Percentiles rank a stretch among this genome's conserved stretches.
phyloP scores from a whole-genome alignment of 1,284 basidiomycete species.

The Malassezia arunalokei region DNA sequence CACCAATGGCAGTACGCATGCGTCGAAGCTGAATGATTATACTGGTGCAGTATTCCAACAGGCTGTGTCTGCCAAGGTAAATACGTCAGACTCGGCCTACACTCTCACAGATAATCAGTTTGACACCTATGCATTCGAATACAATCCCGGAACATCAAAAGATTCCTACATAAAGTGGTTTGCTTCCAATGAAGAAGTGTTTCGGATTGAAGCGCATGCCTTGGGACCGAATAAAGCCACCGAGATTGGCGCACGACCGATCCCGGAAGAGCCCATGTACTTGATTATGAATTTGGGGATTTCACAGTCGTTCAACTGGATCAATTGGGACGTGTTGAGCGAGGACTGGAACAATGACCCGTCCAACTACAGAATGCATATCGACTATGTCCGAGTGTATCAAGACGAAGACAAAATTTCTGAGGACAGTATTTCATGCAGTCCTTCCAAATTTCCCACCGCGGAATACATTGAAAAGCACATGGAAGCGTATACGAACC shows the following conservation, averaged over 20 bases:
- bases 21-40: conserved; percentile 27
- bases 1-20: neutral
- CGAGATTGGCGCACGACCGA: conserved; percentile 60
- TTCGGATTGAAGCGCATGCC: conserved; percentile 56
- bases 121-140: conserved; percentile 56
- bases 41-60: conserved; percentile 39
- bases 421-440: conserved; percentile 43
- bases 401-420: conserved; percentile 30
- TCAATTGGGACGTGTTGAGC: conserved; percentile 18
- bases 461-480: conserved; percentile 40
- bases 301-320: conserved; percentile 20
- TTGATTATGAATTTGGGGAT: conserved; percentile 37
- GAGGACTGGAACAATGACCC: neutral
- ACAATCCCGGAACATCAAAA: conserved; percentile 16
- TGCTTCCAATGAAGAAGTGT: conserved; percentile 17
- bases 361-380: conserved; percentile 21
- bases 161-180: conserved; percentile 33
- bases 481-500: conserved; percentile 35
- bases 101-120: conserved; percentile 19
- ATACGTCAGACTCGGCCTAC: conserved; percentile 29
- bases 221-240: conserved; percentile 58
- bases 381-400: conserved; percentile 33
- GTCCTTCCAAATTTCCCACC: conserved; percentile 44
- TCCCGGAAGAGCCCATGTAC: conserved; percentile 53
- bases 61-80: conserved; percentile 36